phyloP scores from a whole-genome alignment of 768 basidiomycete genomes.

The Hygrocybe coccinea region DNA sequence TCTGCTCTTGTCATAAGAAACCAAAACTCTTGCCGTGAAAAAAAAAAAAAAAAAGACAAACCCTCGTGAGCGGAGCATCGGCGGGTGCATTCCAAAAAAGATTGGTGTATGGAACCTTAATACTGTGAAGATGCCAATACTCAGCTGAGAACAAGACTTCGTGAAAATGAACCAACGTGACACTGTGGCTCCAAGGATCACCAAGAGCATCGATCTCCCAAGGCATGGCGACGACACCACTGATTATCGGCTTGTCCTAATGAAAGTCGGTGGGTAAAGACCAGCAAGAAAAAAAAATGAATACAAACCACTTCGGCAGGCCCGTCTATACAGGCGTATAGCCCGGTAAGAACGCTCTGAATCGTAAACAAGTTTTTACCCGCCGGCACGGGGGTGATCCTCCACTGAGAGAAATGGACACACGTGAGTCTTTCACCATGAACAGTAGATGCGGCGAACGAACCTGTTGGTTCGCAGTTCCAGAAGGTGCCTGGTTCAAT shows the following conservation, averaged over 20 bases:
- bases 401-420: background rate
- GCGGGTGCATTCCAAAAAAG: background rate
- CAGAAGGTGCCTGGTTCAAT: background rate
- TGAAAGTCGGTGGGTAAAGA: background rate
- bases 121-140: background rate
- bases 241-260: background rate
- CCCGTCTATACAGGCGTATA: background rate
- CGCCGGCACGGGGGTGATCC: background rate
- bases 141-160: background rate
- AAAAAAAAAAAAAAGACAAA: too few species aligned
- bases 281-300: background rate
- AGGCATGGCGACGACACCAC: background rate
- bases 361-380: background rate
- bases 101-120: background rate
- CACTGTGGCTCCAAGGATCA: background rate
- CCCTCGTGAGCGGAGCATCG: background rate
- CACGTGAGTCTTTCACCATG: background rate
- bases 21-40: too few species aligned
- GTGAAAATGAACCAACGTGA: background rate
- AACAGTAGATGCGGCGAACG: background rate
- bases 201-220: background rate
- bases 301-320: background rate
- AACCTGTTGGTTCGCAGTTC: background rate
- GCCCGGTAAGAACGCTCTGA: background rate
- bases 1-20: too few species aligned